Percentiles rank a stretch among this genome's conserved stretches.
Conservation (phyloP, 1,139 yeast species). For the Kodamaea derodonti region DNA sequence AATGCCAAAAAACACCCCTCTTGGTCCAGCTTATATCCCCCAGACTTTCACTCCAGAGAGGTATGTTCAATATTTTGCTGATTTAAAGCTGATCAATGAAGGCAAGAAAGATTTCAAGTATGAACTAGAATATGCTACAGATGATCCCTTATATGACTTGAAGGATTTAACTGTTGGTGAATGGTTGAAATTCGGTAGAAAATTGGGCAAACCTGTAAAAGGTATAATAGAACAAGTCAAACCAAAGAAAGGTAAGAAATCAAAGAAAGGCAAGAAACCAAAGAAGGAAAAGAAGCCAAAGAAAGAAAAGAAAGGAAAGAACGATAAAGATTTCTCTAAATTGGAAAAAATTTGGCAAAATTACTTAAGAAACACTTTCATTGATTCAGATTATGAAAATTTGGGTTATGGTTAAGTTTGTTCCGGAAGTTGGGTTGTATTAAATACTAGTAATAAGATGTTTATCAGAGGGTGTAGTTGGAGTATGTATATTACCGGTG, state of each 20-base stretch:
- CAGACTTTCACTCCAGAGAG: slow-evolving; percentile 70
- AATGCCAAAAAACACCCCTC: slow-evolving; percentile 48
- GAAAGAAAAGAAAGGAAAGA: slow-evolving; percentile 9
- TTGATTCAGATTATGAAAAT: slow-evolving; percentile 60
- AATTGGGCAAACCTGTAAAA: slow-evolving; percentile 42
- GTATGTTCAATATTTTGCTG: slow-evolving; percentile 70
- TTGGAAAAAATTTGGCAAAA: slow-evolving; percentile 38
- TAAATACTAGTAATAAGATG: too few relatives aligned
- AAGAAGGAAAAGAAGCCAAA: neutral
- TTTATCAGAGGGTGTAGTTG: too few relatives aligned
- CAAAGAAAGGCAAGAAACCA: slow-evolving; percentile 4
- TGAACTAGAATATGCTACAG: slow-evolving; percentile 68
- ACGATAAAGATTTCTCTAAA: slow-evolving; percentile 13
- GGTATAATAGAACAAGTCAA: neutral
- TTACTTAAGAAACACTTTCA: slow-evolving; percentile 53
- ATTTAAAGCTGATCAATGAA: slow-evolving; percentile 49
- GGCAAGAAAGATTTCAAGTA: slow-evolving; percentile 49
- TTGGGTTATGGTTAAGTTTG: slow-evolving; percentile 28
- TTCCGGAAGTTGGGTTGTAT: too few relatives aligned
- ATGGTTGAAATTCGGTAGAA: slow-evolving; percentile 57
- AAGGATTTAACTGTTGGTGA: slow-evolving; percentile 53
- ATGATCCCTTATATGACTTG: slow-evolving; percentile 54
- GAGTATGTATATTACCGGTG: too few relatives aligned
- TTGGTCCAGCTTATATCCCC: slow-evolving; percentile 74
- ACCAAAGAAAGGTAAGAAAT: slow-evolving; percentile 10